Evolutionary conservation across 2,329 filamentous ascomycete species (phyloP), one percentile per base, ranked within the genome.

Genomic region (Neodidymelliopsis sp.): DNA sequence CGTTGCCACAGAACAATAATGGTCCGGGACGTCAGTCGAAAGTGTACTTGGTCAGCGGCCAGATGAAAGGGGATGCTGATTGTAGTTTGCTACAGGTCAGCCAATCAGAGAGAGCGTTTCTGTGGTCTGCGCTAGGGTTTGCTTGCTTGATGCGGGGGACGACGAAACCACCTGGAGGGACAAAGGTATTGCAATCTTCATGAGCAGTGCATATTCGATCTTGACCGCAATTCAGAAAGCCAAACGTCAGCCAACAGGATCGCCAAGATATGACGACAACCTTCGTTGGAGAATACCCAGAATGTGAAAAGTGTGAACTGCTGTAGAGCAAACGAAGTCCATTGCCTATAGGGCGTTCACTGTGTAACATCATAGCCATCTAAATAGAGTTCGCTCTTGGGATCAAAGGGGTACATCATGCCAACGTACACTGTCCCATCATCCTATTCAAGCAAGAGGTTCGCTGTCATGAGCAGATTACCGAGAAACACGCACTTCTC

Each of bases 1-100:
- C 36, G 40, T 45, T 11, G 7, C n/a, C 8, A 27, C 35, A 50
- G 30, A 25, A 41, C 31, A n/a, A 6, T 7, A 30, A 16, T 25
- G 27, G 10, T 25, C 31, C 15, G 18, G 20, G 20, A 27, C 4
- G 15, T 29, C 15, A 20, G 23, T 27, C 2, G 12, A 11, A 5
- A 4, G 27, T 16, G 20, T n/a, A 22, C 24, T 31, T 22, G 16
- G 29, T 22, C 16, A 18, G 23, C 18, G 33, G 23, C 18, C 9
- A 40, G 29, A 36, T 36, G 40, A 45, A 50, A 29, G 28, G 30
- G 36, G 35, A 22, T 12, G 44, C 37, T 29, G 33, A 31, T 16
- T 31, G 4, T 15, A 10, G 30, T 10, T 15, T 23, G 36, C 24
- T 19, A 36, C 18, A 27, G n/a, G 15, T 25, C 30, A 27, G 12